A percentile compares a stretch with the other conserved stretches of the same genome.
phyloP scores from a whole-genome alignment of 495 filamentous ascomycete genomes.

The Tuber melanosporum region DNA sequence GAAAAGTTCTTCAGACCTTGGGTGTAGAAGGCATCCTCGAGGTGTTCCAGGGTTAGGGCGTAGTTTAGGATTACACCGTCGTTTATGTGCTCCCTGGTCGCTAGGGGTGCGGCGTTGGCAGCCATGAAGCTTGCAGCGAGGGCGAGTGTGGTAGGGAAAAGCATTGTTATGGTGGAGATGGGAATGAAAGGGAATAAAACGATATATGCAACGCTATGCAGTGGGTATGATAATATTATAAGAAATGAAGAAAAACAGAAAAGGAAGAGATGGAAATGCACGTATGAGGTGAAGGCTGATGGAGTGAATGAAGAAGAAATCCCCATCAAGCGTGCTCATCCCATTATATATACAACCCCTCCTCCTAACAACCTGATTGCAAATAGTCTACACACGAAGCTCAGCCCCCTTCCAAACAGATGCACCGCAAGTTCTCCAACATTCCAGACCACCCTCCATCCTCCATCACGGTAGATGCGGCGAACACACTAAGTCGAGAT shows the following conservation, averaged over 20 bases:
- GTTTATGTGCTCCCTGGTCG: not conserved
- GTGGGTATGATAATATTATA: not conserved
- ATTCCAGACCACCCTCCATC: not conserved
- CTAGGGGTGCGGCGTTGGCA: not conserved
- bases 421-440: not conserved
- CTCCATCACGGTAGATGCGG: not conserved
- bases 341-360: not conserved
- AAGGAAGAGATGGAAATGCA: not conserved
- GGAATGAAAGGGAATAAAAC: not conserved
- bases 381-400: not conserved
- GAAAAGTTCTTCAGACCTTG: constrained; percentile 55
- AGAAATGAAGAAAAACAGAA: not conserved
- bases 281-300: not conserved
- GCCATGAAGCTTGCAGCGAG: not conserved
- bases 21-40: constrained; percentile 52
- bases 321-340: not conserved
- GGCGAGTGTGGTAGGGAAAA: not conserved
- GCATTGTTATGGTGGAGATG: not conserved
- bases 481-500: not conserved
- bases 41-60: constrained; percentile 49
- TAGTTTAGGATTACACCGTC: not conserved
- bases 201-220: not conserved
- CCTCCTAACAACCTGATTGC: not conserved
- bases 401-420: not conserved
- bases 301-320: not conserved